Base-by-base conservation (phyloP, 140 eudicot genomes). In the Cichorium intybus region DNA sequence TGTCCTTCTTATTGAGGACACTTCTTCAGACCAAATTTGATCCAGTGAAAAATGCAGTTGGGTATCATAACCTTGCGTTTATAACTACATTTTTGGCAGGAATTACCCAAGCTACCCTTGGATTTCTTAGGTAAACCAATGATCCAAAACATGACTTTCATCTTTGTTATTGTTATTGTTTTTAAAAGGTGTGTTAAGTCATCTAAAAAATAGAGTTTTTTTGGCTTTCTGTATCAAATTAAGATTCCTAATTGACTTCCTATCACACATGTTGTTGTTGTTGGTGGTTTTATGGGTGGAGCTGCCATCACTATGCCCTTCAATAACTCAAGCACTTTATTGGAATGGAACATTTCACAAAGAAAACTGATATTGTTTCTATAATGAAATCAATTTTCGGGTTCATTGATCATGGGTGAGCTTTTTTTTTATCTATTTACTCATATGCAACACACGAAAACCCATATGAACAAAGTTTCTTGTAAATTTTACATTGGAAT, bases 61-160 rank as follows among this genome's bases (percentile, higher is more conserved):
- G 76, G 64, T 89, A 85, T 53, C 83, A 75, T 22, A 76, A 84
- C 74, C 90, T 85, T 65, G 91, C 88, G 4, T 89, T 89, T 55
- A 86, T 93, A 21, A 93, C 93, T 31, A 88, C 96, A 3, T 88
- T 88, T 55, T 84, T 88, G 56, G 96, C 96, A 4, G 96, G 96
- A 23, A 62, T 84, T 28, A 84, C 93, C 12, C 96, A 88, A 70
- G 86, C 82, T 17, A 75, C 89, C 27, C 89, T 88, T 33, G 96
- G 96, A 35, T 37, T 88, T 55, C 80, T 88, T 31, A 88, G 96
- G 96, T 84, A 76, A 73, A 34, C 12, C 43, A 4, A 56, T 17
- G 26, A 11, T 26, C 15, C 48, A 3, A 75, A 51, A 4, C 8
- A 26, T 41, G 57, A 56, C 2, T 47, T 31, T 65, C 37, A 26